phyloP scores from a whole-genome alignment of 495 filamentous ascomycete genomes.

The Darksidea phi region DNA sequence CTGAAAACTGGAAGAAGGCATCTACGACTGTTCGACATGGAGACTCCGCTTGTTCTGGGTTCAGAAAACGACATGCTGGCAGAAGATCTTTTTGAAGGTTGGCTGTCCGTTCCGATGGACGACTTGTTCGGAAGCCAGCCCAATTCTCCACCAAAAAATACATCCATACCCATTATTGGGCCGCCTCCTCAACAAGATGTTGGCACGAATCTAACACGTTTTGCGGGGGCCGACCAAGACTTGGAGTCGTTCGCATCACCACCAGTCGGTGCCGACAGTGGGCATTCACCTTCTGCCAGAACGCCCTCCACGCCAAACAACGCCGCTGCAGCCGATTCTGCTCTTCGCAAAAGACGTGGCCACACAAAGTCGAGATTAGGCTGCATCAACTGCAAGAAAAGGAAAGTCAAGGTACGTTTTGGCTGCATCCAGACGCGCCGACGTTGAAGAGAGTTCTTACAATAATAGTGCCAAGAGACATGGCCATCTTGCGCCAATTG shows the following conservation, averaged over 20 bases:
- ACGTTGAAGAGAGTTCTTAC: background rate
- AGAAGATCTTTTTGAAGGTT: slow-evolving; percentile 2
- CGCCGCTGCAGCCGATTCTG: background rate
- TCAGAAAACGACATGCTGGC: background rate
- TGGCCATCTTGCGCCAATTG: slow-evolving; percentile 30
- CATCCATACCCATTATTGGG: background rate
- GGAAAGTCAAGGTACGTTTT: slow-evolving; percentile 25
- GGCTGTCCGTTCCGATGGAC: slow-evolving; percentile 5
- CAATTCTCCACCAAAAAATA: background rate
- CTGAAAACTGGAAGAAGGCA: background rate
- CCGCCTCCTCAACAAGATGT: background rate
- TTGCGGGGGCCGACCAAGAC: no score
- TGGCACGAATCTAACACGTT: background rate
- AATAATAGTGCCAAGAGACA: slow-evolving; percentile 26
- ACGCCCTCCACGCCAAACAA: background rate
- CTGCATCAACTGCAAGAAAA: slow-evolving; percentile 20
- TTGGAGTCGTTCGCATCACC: no score
- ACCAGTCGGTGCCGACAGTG: background rate
- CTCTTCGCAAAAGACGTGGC: slow-evolving; percentile 15
- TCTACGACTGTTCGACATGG: background rate
- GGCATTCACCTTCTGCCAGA: background rate
- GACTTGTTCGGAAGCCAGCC: background rate
- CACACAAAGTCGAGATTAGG: slow-evolving; percentile 28
- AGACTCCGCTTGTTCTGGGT: background rate
- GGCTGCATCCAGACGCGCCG: no score